phyloP scores from a whole-genome alignment of 371 early-diverging fungal genomes.

The Phascolomyces articulosus region DNA sequence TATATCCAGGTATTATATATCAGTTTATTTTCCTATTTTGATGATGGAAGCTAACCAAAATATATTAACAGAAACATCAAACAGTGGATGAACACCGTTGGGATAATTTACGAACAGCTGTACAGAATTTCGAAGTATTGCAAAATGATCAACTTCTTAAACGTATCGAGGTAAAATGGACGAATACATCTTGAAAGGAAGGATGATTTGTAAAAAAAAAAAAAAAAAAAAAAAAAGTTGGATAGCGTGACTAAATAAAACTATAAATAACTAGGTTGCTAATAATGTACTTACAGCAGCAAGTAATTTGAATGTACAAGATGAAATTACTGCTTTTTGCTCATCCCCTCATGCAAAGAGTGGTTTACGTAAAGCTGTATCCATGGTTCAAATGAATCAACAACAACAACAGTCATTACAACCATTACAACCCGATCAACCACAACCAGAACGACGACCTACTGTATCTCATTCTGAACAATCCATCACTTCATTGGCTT shows the following conservation, averaged over 20 bases:
- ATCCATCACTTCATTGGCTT: conserved; percentile 16
- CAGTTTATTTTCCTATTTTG: no score
- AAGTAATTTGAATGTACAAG: conserved; percentile 23
- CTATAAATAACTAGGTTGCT: conserved; percentile 9
- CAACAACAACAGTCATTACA: neutral
- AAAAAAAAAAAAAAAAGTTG: neutral
- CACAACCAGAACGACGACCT: neutral
- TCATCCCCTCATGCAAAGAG: neutral
- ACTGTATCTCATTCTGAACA: neutral
- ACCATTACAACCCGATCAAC: no score
- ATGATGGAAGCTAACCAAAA: neutral
- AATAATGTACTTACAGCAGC: conserved; percentile 22
- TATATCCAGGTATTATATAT: conserved; percentile 40
- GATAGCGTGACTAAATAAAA: conserved; percentile 2
- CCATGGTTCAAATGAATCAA: neutral
- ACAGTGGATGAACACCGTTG: conserved; percentile 50
- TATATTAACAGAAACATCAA: conserved; percentile 44
- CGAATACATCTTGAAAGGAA: no score
- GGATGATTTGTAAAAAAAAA: neutral
- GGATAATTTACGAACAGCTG: conserved; percentile 35
- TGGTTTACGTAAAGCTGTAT: neutral
- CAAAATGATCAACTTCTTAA: conserved; percentile 51
- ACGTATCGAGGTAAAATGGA: conserved; percentile 38
- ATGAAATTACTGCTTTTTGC: conserved; percentile 31
- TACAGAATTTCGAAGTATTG: conserved; percentile 47